phyloP scores from a whole-genome alignment of 768 basidiomycete species.

The Lactarius vividus region DNA sequence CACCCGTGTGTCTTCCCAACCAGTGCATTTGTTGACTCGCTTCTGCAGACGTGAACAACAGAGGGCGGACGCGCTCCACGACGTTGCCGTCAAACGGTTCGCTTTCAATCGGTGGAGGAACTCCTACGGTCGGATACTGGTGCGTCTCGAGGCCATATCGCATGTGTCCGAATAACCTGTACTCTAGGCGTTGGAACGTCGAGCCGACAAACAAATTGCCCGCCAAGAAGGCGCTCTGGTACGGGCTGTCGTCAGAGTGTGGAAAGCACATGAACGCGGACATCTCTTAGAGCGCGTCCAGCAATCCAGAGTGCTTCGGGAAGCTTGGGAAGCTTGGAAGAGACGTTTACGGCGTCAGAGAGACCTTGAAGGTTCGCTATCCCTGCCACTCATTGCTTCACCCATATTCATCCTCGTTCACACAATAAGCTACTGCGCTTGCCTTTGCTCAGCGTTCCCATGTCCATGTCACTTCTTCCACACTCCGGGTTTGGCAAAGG shows the following conservation, averaged over 20 bases:
- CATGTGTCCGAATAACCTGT: background rate
- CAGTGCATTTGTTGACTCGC: constrained; percentile 10
- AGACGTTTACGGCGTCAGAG: constrained; percentile 40
- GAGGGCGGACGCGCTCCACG: constrained; percentile 44
- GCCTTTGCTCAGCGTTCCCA: constrained; percentile 47
- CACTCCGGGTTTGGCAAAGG: constrained; percentile 48
- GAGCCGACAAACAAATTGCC: constrained; percentile 53
- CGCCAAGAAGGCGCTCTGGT: constrained; percentile 59
- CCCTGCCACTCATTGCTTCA: background rate
- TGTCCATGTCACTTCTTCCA: constrained; percentile 38
- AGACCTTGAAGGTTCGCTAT: constrained; percentile 45
- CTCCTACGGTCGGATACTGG: constrained; percentile 48
- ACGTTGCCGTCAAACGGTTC: constrained; percentile 43
- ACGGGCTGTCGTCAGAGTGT: constrained; percentile 57
- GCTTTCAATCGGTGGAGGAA: constrained; percentile 56
- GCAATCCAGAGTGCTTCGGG: constrained; percentile 44
- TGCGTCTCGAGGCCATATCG: constrained; percentile 35
- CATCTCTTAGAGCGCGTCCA: constrained; percentile 54
- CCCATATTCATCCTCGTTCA: constrained; percentile 1
- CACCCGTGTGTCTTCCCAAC: background rate
- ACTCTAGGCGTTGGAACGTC: constrained; percentile 51
- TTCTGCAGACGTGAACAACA: constrained; percentile 43
- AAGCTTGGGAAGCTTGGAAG: constrained; percentile 52
- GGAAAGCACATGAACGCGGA: constrained; percentile 68
- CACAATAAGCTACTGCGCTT: constrained; percentile 36